A percentile compares a stretch with the other conserved stretches of the same genome.
Conservation (phyloP, 371 early-diverging fungal genomes). For the Syncephalastrum contaminatum region DNA sequence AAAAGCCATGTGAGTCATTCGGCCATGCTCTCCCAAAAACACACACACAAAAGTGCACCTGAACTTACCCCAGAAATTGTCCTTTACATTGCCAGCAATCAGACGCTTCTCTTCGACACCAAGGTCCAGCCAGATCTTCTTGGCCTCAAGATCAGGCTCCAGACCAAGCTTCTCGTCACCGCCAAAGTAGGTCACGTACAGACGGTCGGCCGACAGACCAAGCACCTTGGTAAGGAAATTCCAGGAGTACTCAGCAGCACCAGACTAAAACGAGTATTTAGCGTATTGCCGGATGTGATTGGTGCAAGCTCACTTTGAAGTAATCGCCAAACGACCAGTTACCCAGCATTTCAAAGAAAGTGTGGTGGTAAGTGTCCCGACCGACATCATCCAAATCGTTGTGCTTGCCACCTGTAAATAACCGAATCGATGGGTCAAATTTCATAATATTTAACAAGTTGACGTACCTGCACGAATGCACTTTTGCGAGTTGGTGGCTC, state of each 20-base stretch:
- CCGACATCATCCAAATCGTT: conserved; percentile 99
- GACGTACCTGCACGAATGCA: conserved; percentile 96
- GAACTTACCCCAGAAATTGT: conserved; percentile 98
- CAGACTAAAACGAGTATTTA: conserved; percentile 19
- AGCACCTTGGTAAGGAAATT: conserved; percentile 93
- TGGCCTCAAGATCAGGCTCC: conserved; percentile 91
- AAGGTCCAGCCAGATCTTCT: conserved; percentile 91
- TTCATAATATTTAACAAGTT: background rate
- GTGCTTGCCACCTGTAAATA: conserved; percentile 95
- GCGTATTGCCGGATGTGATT: background rate
- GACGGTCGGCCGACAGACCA: conserved; percentile 81
- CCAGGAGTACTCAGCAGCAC: conserved; percentile 90
- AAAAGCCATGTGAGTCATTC: background rate
- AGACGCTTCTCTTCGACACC: conserved; percentile 88
- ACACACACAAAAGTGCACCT: background rate
- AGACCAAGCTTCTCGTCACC: conserved; percentile 87
- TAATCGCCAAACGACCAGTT: conserved; percentile 99
- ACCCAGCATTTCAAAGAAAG: conserved; percentile 99
- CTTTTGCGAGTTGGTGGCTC: conserved; percentile 97
- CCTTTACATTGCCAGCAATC: conserved; percentile 90
- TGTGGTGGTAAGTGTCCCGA: conserved; percentile 99
- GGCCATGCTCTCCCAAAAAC: background rate
- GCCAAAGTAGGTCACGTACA: conserved; percentile 99
- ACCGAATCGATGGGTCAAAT: background rate
- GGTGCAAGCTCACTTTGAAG: conserved; percentile 79